Base-by-base conservation (phyloP, 1,139 yeast genomes). In the Saccharomyces hybrid region DNA sequence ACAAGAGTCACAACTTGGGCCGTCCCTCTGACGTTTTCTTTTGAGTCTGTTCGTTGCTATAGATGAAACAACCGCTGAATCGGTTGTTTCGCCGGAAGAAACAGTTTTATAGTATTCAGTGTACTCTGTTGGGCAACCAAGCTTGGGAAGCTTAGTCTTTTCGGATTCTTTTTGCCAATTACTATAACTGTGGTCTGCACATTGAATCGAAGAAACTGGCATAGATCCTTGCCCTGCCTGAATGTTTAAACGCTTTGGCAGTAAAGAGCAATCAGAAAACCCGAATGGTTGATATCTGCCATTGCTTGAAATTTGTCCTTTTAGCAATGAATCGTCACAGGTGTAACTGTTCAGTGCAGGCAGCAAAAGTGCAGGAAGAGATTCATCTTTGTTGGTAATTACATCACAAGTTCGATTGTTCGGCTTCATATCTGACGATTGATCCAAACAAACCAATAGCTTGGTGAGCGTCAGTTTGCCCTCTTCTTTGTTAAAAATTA, bases 1-100 rank as follows among this genome's bases (percentile, higher is more conserved):
- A 67, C 93, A 86, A 47, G 80, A 73, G 67, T 86, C 91, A 70
- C 93, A 86, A 50, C 87, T 81, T 8, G 91, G 91, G 0, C 93
- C 91, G 25, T 81, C 74, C 57, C 93, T 73, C 69, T 86, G 91
- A 60, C 86, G 69, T 78, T 77, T 66, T 7, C 41, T 48, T 19
- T 26, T 38, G 25, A 38, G 7, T 11, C 44, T 38, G 7, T 38
- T 38, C 5, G 44, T 38, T 9, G 44, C 25, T 38, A 19, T 38
- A 14, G 44, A 38, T 38, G 44, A 38, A 38, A 38, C 16, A 38
- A 9, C 44, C 7, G 44, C 44, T 38, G 44, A 38, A 38, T 38
- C 44, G 25, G 44, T 38, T 11, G 44, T 38, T 19, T 38, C 44
- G 6, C 44, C 44, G 2, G 44, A 38, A 38, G 44, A 38, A 3